Evolutionary conservation across 495 filamentous ascomycete genomes (phyloP), one percentile per base, ranked within the genome.

Genomic region (Aspergillus mulundensis): DNA sequence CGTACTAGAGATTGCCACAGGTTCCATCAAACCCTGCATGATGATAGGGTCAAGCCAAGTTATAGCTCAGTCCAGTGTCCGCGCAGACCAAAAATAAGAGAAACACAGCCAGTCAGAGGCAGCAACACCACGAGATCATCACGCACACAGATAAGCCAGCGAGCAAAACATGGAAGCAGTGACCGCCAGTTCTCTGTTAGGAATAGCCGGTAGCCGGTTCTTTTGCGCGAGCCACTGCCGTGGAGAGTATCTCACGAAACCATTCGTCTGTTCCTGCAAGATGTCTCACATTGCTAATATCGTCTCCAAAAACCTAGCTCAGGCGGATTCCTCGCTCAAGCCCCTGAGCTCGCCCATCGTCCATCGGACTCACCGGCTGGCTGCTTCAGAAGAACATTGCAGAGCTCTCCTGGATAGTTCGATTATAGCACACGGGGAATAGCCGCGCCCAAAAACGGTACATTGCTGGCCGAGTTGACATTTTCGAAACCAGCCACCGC

Each of bases 391-490:
- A 56, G 32, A 62, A 58, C 11, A 62, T 58, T 36, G 54, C 46
- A 30, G 69, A 57, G 25, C 67, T 71, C 61, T 71, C 52, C 16
- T 70, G 55, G 15, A 74, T 63, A 19, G 59, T 66, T 45, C 66
- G 64, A 15, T 61, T 62, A 53, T 73, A 70, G 62, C 71, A 76
- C 49, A 74, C 39, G 10, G 69, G 70, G 57, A 70, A 76, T 42
- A 76, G 51, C 54, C 56, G 61, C 2, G 60, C 63, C 73, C 73
- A 74, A 49, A 74, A 74, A 3, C 19, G 52, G 53, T 63, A 74
- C 57, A 69, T 41, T 7, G 48, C 55, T 3, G 65, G 58, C 30
- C 58, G 58, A 11, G 40, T 56, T 18, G 67, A 60, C 53, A 61
- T 65, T 30, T 64, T 52, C 10, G 62, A 56, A 15, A 70, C 54